Evolutionary conservation across 2,329 filamentous ascomycete genomes (phyloP), one percentile per base, ranked within the genome.

Genomic region (Escovopsis sp.): DNA sequence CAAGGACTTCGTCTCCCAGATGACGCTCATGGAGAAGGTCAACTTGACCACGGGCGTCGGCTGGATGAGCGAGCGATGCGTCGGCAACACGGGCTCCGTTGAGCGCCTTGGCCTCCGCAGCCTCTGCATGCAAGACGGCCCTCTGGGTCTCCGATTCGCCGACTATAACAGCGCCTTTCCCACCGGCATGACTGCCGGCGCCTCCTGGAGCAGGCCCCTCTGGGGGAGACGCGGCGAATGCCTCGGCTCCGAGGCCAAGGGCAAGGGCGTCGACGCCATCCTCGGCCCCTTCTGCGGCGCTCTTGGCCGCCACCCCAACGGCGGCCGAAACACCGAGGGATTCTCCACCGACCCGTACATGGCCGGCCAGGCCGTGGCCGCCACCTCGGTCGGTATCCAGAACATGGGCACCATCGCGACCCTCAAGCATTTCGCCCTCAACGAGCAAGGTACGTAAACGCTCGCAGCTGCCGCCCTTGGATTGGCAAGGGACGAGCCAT

Each of bases 21-120:
- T 94, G 58, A 93, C 85, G 1, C 66, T 94, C 26, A 52, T 76
- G 10, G 87, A 94, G 56, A 94, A 94, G 62, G 85, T 96, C 57
- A 96, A 96, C 56, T 56, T 98, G 43, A 96, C 88, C 3, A 94
- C 87, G 1, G 88, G 88, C 55, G 72, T 80, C 43, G 86, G 60
- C n/a, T 60, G 53, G 56, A 48, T 51, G 55, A 61, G 70, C 34
- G 81, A 82, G 41, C 66, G 70, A 43, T 90, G 84, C 47, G 84
- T 93, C 11, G 86, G 86, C 41, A 79, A 90, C 46, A 64, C 63
- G 13, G 82, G 82, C 28, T 63, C 78, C 6, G 66, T 86, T 29
- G 79, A 79, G 13, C 69, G 79, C 27, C 60, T 86, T 5, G 77
- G 76, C 10, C 69, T 86, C 46, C 74, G 70, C 45, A 66, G 75